Base-by-base conservation (phyloP, 192 early-diverging fungal genomes). In the Umbelopsis sp. region DNA sequence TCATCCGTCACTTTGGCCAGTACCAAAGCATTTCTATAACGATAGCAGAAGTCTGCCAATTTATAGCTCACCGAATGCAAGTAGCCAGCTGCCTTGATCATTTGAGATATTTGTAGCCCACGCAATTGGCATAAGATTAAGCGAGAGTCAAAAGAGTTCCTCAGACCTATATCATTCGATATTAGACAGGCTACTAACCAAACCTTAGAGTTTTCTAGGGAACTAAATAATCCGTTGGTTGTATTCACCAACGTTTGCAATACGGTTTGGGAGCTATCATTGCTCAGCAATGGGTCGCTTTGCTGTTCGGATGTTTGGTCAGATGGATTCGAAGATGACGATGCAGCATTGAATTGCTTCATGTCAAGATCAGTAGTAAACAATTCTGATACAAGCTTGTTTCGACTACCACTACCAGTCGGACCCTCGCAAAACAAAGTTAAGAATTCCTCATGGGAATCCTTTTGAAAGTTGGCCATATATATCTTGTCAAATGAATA, bases 121-220 rank as follows among this genome's bases (percentile, higher is more conserved):
- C 82, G 70, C 12, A 94, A 81, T 78, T 98, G 95, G 46, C 78
- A 70, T 69, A 87, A 78, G 15, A 98, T 76, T 23, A 83, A 76
- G 27, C 86, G 87, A 22, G 82, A 71, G 73, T 96, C 93, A 61
- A 88, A 89, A 46, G 85, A 76, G 64, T 86, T 79, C 18, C 84
- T 75, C 41, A 88, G 80, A 10, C 85, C 78, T 10, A 79, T 61
- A 47, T 91, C 84, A 70, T 92, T 93, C 4, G 94, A 88, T 21
- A 84, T 80, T 27, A 96, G 75, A 75, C 92, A 94, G 65, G 89
- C 73, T 46, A 93, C 69, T 58, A 88, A 90, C 92, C 92, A 95
- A 35, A 86, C 81, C 41, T 85, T 84, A 3, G 91, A 90, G 52
- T 90, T 85, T 64, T 87, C 86, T 30, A 95, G 77, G 3, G 87